Percentiles rank a stretch among this genome's conserved stretches.
These are phyloP conservation scores for Fusarium kyushuense DNA, from an alignment of 2,329 filamentous ascomycete species.

Conservation along the genomic window DNA sequence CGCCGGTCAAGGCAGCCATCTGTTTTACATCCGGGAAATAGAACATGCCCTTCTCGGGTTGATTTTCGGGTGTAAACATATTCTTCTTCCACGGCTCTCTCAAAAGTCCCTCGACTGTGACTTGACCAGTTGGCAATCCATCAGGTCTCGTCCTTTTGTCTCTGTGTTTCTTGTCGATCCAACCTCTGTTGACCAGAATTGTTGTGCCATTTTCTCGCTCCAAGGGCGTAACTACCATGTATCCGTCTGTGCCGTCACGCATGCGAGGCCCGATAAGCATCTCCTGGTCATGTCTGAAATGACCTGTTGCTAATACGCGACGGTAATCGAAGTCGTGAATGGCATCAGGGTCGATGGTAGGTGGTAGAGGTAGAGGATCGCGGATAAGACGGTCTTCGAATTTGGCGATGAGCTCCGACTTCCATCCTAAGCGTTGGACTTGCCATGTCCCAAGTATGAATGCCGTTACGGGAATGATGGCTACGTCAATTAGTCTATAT, in stretches of 20 bases:
- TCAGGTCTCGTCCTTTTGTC: conserved; percentile 73
- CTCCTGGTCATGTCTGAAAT: conserved; percentile 87
- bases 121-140: conserved; percentile 75
- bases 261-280: conserved; percentile 95
- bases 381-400: conserved; percentile 92
- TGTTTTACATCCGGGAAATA: conserved; percentile 94
- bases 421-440: conserved; percentile 92
- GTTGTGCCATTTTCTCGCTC: conserved; percentile 77
- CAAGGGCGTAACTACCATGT: conserved; percentile 89
- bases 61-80: conserved; percentile 93
- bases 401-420: conserved; percentile 89
- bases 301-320: conserved; percentile 80
- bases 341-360: conserved; percentile 82
- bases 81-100: conserved; percentile 97
- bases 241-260: conserved; percentile 90
- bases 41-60: conserved; percentile 84
- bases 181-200: conserved; percentile 89
- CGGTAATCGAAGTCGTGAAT: conserved; percentile 93
- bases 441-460: conserved; percentile 96
- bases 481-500: conserved; percentile 51
- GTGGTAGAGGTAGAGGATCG: conserved; percentile 85
- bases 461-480: conserved; percentile 89
- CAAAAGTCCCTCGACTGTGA: conserved; percentile 85
- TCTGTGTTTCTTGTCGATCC: conserved; percentile 84
- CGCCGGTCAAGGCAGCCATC: conserved; percentile 87